These are phyloP conservation scores for Mollisiaceae sp. DNA, from an alignment of 2,329 filamentous ascomycete genomes.

Conservation along the genomic window DNA sequence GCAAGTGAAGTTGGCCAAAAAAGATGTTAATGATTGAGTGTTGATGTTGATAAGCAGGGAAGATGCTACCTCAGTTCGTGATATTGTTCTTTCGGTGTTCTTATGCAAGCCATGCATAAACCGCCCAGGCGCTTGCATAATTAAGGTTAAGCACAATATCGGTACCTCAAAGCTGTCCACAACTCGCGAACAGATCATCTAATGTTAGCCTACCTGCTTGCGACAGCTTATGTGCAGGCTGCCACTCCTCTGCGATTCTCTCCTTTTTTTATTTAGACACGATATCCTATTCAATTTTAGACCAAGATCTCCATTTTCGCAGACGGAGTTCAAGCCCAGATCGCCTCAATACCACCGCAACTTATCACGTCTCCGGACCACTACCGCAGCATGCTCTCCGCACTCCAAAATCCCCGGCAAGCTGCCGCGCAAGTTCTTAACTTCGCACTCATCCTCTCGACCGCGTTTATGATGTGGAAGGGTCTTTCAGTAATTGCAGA, in stretches of 20 bases:
- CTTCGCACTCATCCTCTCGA: slow-evolving; percentile 74
- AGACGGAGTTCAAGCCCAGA: no score
- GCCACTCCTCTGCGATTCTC: slow-evolving; percentile 7
- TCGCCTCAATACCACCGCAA: no score
- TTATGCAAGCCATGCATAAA: slow-evolving; percentile 1
- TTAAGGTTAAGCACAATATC: not conserved
- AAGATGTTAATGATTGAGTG: not conserved
- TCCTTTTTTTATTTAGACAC: not conserved
- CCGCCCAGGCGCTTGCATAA: not conserved
- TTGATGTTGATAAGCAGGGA: no score
- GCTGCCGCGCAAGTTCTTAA: slow-evolving; percentile 71
- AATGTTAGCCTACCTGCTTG: slow-evolving; percentile 27
- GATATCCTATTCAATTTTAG: not conserved
- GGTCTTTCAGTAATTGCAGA: slow-evolving; percentile 69
- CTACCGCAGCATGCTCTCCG: slow-evolving; percentile 52
- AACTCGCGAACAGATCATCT: not conserved
- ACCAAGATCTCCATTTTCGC: no score
- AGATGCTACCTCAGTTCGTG: no score
- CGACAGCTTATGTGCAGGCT: slow-evolving; percentile 25
- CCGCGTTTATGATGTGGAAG: slow-evolving; percentile 78
- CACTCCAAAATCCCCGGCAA: slow-evolving; percentile 67
- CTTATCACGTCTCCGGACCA: not conserved
- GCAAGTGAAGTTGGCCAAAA: not conserved
- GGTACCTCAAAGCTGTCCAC: slow-evolving; percentile 10
- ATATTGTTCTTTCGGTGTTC: no score